Evolutionary conservation across 2,329 filamentous ascomycete species (phyloP).

Genomic region (Trichoderma brevicompactum): DNA sequence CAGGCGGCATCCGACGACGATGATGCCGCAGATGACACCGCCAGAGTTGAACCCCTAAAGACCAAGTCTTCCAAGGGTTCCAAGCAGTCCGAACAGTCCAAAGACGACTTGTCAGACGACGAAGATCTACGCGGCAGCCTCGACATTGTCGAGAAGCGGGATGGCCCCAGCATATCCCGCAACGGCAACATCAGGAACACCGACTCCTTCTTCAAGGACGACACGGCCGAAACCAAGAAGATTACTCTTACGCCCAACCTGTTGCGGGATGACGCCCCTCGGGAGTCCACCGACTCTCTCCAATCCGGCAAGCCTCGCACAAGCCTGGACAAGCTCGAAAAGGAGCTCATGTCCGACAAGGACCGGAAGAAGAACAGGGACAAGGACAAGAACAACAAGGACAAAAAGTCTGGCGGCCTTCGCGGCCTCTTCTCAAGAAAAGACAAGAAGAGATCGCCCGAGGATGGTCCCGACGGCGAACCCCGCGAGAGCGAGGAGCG

Average conservation of each 20-base stretch:
- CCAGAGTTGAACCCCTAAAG: conserved; percentile 61
- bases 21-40: conserved; percentile 53
- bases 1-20: conserved; percentile 41
- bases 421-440: conserved; percentile 67
- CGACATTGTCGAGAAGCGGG: conserved; percentile 63
- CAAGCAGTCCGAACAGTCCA: conserved; percentile 46
- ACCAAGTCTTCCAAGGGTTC: conserved; percentile 51
- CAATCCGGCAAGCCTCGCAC: conserved; percentile 57
- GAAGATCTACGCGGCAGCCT: conserved; percentile 59
- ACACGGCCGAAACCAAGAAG: conserved; percentile 93
- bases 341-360: conserved; percentile 62
- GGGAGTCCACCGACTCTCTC: conserved; percentile 54
- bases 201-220: conserved; percentile 97
- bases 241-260: conserved; percentile 95
- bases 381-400: conserved; percentile 72
- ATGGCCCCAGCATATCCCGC: conserved; percentile 66
- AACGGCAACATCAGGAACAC: conserved; percentile 89
- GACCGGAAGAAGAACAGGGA: conserved; percentile 79
- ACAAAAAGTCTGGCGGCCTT: conserved; percentile 61
- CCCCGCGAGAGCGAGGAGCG: conserved; percentile 51
- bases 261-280: conserved; percentile 75
- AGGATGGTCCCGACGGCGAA: conserved; percentile 66
- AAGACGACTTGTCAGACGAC: conserved; percentile 44
- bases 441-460: conserved; percentile 60
- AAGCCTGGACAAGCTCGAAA: conserved; percentile 73